These are phyloP conservation scores for Thozetella sp. DNA, from an alignment of 495 filamentous ascomycete genomes.

Conservation along the genomic window DNA sequence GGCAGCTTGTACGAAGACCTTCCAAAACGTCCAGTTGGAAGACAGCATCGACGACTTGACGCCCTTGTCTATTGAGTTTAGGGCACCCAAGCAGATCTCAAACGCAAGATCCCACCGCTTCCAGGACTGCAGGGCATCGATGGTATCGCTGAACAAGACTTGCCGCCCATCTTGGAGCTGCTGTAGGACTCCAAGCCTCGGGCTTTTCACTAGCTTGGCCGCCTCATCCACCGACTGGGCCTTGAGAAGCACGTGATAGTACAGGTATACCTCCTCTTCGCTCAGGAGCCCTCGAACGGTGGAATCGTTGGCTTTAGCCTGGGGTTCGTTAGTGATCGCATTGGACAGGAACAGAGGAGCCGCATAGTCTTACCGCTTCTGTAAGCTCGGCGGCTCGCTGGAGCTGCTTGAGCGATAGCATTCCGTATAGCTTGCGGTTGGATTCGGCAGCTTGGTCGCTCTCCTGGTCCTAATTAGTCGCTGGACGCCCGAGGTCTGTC, in stretches of 20 bases:
- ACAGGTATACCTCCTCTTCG: conserved; percentile 34
- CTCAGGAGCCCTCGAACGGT: conserved; percentile 25
- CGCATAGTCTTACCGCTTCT: conserved; percentile 25
- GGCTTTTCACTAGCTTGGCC: conserved; percentile 22
- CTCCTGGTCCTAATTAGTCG: conserved; percentile 26
- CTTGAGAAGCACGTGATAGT: conserved; percentile 26
- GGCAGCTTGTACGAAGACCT: conserved; percentile 25
- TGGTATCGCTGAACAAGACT: conserved; percentile 25
- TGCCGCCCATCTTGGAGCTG: conserved; percentile 31
- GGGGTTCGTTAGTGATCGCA: conserved; percentile 6
- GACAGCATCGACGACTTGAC: conserved; percentile 23
- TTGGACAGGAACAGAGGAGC: neutral
- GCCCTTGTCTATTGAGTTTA: conserved; percentile 22
- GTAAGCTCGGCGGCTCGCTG: conserved; percentile 42
- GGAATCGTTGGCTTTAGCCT: conserved; percentile 20
- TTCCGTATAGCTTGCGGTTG: conserved; percentile 40
- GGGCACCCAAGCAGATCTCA: conserved; percentile 25
- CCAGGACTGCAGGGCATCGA: conserved; percentile 24
- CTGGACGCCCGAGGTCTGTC: neutral
- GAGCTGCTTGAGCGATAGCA: conserved; percentile 38
- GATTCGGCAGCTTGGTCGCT: conserved; percentile 32
- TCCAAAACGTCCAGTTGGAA: conserved; percentile 35
- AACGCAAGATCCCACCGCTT: conserved; percentile 32
- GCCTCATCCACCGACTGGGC: conserved; percentile 30
- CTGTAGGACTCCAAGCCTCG: conserved; percentile 21